These are phyloP conservation scores for Lachnellula hyalina DNA, from an alignment of 2,329 filamentous ascomycete genomes.

Conservation along the genomic window DNA sequence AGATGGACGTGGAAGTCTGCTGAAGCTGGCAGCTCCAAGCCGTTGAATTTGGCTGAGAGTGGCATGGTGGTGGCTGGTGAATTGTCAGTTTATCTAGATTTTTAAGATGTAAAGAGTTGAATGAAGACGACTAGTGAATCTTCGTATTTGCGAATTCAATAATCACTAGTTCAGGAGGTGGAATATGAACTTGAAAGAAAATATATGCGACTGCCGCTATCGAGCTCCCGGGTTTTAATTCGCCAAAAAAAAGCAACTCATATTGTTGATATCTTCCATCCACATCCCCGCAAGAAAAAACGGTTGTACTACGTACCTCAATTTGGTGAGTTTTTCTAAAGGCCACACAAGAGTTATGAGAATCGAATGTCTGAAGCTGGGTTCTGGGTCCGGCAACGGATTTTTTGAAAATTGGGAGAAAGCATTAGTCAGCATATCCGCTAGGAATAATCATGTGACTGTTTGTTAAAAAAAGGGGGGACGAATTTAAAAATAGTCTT, in stretches of 20 bases:
- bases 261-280: no score
- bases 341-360: no score
- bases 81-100: not conserved
- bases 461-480: no score
- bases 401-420: not conserved
- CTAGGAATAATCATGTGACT: not conserved
- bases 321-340: no score
- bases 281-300: no score
- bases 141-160: not conserved
- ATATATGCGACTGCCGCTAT: not conserved
- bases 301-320: no score
- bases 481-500: not conserved
- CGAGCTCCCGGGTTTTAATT: no score
- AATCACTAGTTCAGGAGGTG: not conserved
- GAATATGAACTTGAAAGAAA: not conserved
- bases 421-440: not conserved
- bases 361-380: no score
- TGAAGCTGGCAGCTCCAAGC: conserved; percentile 53
- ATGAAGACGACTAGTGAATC: not conserved
- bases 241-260: no score
- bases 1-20: conserved; percentile 63
- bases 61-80: conserved; percentile 11
- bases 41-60: conserved; percentile 22
- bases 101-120: not conserved
- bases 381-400: no score